Conservation (phyloP, 257 asterid genomes). For the Nicotiana obtusifolia region DNA sequence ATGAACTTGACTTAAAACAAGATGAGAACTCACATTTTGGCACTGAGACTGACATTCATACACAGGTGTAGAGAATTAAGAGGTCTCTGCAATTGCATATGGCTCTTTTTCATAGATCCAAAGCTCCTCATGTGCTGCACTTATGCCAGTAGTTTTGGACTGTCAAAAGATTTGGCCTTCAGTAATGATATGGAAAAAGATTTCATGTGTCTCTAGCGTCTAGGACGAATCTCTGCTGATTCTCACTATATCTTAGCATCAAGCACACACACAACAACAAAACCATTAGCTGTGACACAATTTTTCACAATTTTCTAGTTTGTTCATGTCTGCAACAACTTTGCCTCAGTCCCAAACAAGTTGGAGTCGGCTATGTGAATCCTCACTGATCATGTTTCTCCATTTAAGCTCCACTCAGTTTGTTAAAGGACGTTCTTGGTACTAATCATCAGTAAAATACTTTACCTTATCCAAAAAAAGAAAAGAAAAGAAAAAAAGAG, state of each 20-base stretch:
- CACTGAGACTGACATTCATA: not conserved
- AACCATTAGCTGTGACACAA: not conserved
- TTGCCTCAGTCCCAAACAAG: no score
- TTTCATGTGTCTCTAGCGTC: not conserved
- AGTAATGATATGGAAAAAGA: not conserved
- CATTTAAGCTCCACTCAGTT: no score
- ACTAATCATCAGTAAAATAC: no score
- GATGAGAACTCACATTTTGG: not conserved
- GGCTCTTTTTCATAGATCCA: not conserved
- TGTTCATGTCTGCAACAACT: not conserved
- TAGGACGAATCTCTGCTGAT: not conserved
- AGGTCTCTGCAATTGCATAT: not conserved
- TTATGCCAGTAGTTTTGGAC: not conserved
- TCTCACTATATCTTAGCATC: not conserved
- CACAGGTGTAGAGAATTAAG: not conserved
- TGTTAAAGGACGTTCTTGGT: no score
- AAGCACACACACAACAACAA: not conserved
- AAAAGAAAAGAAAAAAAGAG: no score
- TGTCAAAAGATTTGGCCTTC: not conserved
- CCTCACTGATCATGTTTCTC: no score
- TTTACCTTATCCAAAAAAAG: no score
- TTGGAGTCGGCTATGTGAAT: no score
- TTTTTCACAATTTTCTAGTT: not conserved
- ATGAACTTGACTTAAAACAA: not conserved
- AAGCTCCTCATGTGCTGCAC: not conserved